Conservation (phyloP, 2,329 filamentous ascomycete genomes). For the Spiromastix sp. region DNA sequence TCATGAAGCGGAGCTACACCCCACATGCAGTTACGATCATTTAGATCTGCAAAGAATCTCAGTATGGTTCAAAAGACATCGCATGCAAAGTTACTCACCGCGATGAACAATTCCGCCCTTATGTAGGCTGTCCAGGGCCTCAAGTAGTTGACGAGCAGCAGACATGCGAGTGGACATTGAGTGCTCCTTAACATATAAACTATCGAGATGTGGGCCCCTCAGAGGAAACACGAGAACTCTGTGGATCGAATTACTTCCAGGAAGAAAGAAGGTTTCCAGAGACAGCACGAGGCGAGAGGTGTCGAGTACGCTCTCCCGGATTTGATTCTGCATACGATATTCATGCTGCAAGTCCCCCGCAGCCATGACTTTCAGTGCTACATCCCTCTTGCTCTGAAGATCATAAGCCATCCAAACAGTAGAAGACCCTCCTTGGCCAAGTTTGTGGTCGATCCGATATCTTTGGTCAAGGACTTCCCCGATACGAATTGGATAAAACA, state of each 20-base stretch:
- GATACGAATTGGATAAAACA: too few relatives aligned
- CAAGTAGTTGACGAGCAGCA: conserved; percentile 3
- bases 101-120: conserved; percentile 1
- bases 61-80: too few relatives aligned
- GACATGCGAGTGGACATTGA: conserved; percentile 5
- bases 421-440: too few relatives aligned
- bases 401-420: too few relatives aligned
- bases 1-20: conserved; percentile 2
- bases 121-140: conserved; percentile 1
- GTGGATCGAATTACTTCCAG: conserved; percentile 10
- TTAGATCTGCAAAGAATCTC: conserved; percentile 1
- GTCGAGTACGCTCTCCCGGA: conserved; percentile 13
- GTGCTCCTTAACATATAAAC: neutral
- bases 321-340: conserved; percentile 14
- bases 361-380: conserved; percentile 17
- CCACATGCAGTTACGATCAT: conserved; percentile 4
- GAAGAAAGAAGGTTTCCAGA: conserved; percentile 13
- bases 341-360: conserved; percentile 13
- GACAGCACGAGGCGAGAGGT: conserved; percentile 15
- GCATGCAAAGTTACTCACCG: conserved; percentile 2
- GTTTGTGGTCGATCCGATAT: too few relatives aligned
- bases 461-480: too few relatives aligned
- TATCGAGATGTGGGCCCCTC: neutral
- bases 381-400: conserved; percentile 12
- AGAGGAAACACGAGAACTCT: conserved; percentile 6